These are phyloP conservation scores for Thymus mandschuricus DNA, from an alignment of 257 asterid species.

Conservation along the genomic window DNA sequence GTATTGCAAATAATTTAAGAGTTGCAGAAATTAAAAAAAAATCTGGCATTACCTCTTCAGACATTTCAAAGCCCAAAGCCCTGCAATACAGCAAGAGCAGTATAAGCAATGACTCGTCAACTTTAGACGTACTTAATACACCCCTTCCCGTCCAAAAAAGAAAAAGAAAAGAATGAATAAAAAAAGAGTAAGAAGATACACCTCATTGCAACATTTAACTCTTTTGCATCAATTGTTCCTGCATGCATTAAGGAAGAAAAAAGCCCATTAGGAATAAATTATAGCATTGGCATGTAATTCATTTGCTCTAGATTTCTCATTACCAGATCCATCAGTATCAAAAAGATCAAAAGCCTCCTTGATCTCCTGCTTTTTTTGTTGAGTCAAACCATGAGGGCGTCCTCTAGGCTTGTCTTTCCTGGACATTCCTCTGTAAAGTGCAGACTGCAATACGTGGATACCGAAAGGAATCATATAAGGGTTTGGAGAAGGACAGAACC, in stretches of 20 bases:
- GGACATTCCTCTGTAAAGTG: conserved; percentile 52
- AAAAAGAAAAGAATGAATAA: not conserved
- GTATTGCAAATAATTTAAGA: conserved; percentile 13
- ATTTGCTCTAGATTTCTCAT: not conserved
- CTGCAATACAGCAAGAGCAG: conserved; percentile 49
- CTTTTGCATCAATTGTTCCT: conserved; percentile 93
- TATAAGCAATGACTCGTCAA: conserved; percentile 3
- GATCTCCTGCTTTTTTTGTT: conserved; percentile 87
- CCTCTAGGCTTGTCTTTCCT: conserved; percentile 74
- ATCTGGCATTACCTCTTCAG: conserved; percentile 74
- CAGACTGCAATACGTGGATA: conserved; percentile 49
- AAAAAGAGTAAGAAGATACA: conserved; percentile 21
- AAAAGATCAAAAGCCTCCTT: conserved; percentile 87
- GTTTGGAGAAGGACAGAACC: conserved; percentile 8
- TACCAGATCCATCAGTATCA: conserved; percentile 96
- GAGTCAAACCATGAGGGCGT: conserved; percentile 76
- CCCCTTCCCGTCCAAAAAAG: not conserved
- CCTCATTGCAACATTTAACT: conserved; percentile 99
- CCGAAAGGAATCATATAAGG: conserved; percentile 10
- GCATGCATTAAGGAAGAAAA: conserved; percentile 27
- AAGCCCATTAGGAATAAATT: conserved; percentile 7
- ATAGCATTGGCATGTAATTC: conserved; percentile 9
- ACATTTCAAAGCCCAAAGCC: conserved; percentile 97
- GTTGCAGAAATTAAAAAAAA: conserved; percentile 11
- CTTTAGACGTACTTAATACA: not conserved